Conservation (phyloP, 169 alveolate genomes). For the Hepatocystis sp. region DNA sequence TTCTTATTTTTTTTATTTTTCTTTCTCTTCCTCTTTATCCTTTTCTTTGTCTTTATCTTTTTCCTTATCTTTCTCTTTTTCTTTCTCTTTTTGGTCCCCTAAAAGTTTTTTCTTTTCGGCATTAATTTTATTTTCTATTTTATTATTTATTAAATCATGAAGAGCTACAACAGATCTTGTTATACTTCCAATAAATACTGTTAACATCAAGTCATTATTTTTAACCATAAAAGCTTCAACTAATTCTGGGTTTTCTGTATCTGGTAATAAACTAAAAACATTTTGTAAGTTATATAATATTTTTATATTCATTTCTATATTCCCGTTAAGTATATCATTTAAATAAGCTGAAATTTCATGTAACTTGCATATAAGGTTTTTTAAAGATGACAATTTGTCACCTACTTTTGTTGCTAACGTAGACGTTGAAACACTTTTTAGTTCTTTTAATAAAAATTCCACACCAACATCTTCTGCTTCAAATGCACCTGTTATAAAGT, state of each 20-base stretch:
- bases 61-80: slow-evolving; percentile 52
- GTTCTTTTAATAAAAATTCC: slow-evolving; percentile 98
- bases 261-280: slow-evolving; percentile 95
- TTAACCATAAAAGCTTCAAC: slow-evolving; percentile 93
- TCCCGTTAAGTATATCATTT: slow-evolving; percentile 88
- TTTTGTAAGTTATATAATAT: slow-evolving; percentile 93
- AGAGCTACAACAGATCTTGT: slow-evolving; percentile 94
- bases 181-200: slow-evolving; percentile 94
- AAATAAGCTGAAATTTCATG: slow-evolving; percentile 82
- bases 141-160: slow-evolving; percentile 96
- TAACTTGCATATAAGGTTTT: slow-evolving; percentile 78
- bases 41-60: slow-evolving; percentile 77
- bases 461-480: slow-evolving; percentile 99
- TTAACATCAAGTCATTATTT: slow-evolving; percentile 94
- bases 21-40: slow-evolving; percentile 61
- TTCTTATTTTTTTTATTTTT: slow-evolving; percentile 4
- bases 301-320: slow-evolving; percentile 89
- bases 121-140: slow-evolving; percentile 89
- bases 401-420: slow-evolving; percentile 92
- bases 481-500: too few species aligned
- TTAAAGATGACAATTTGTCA: slow-evolving; percentile 81
- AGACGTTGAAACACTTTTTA: slow-evolving; percentile 95
- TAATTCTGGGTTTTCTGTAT: slow-evolving; percentile 89
- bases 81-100: slow-evolving; percentile 58
- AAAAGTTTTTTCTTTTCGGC: slow-evolving; percentile 76